Base-by-base conservation (phyloP, 768 basidiomycete species). In the Leccinum incarnatum region DNA sequence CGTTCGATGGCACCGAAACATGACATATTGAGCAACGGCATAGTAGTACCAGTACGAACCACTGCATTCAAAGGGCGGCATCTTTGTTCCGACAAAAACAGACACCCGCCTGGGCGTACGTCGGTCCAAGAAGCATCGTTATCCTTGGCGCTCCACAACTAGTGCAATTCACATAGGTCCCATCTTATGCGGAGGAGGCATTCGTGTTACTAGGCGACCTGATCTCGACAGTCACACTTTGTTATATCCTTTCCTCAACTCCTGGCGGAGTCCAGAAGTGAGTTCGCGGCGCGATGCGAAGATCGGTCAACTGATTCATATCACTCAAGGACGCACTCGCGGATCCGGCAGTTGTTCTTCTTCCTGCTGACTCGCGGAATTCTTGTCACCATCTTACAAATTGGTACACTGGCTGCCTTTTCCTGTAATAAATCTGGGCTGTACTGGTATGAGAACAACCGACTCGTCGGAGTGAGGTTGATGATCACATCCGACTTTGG, bases 311-410 rank as follows among this genome's bases (percentile, higher is more conserved):
- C 34, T 14, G 17, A 61, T 53, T 5, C 10, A n/a, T 14, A 52
- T 51, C 55, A n/a, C 10, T 37, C 29, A 19, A 66, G 65, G 37
- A 30, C 32, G 29, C 51, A 49, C n/a, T 55, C 53, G 40, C 40
- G 61, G 27, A 47, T 65, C 46, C 53, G 55, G 30, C 36, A 48
- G 14, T 37, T 57, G 8, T 63, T 63, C 40, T 50, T 60, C 42
- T 61, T 66, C 25, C n/a, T 63, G 15, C 32, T 61, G 21, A 61
- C 46, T 36, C 58, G 61, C 9, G 65, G 65, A n/a, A 30, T 63
- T 54, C 57, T 66, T 27, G 61, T 58, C 27, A 66, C 58, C 37
- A 27, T 60, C 30, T 27, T 58, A 17, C 64, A 63, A 51, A 55
- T 63, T 2, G 14, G 19, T 19, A 45, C 11, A 2, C 10, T 60